phyloP scores from a whole-genome alignment of 345 rosid species.

The Camelina sativa region DNA sequence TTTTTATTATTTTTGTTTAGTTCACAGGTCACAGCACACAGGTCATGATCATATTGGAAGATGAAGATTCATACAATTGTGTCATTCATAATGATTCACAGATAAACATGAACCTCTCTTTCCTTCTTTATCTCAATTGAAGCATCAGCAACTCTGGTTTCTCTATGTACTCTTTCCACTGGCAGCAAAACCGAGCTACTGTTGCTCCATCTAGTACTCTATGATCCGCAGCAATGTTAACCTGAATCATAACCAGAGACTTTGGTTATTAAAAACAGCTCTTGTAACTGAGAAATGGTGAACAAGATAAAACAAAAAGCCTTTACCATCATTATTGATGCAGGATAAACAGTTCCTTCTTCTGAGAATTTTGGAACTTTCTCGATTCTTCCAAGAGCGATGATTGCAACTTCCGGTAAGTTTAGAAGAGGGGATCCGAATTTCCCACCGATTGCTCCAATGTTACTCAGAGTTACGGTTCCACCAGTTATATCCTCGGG shows the following conservation, averaged over 20 bases:
- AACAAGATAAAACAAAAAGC: neutral
- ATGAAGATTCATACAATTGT: constrained; percentile 10
- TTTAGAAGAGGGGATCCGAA: constrained; percentile 85
- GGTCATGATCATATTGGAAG: constrained; percentile 18
- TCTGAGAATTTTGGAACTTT: constrained; percentile 67
- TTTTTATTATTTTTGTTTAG: neutral
- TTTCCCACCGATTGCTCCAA: constrained; percentile 94
- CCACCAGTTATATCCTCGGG: constrained; percentile 82
- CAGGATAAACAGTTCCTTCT: constrained; percentile 68
- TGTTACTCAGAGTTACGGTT: constrained; percentile 87
- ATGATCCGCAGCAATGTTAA: constrained; percentile 90
- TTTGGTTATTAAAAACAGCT: constrained; percentile 18
- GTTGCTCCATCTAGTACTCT: constrained; percentile 95
- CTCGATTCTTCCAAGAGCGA: constrained; percentile 88
- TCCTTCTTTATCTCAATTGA: constrained; percentile 58
- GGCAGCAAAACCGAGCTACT: constrained; percentile 82
- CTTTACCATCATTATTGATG: constrained; percentile 78
- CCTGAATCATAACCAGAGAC: constrained; percentile 48
- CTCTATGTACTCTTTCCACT: constrained; percentile 86
- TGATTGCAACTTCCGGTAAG: constrained; percentile 91
- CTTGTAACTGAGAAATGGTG: neutral
- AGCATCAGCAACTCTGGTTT: constrained; percentile 83
- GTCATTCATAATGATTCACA: neutral
- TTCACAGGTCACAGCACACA: constrained; percentile 10
- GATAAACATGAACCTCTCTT: neutral